Base-by-base conservation (phyloP, 2,329 filamentous ascomycete genomes). In the Hansfordia pulvinata region DNA sequence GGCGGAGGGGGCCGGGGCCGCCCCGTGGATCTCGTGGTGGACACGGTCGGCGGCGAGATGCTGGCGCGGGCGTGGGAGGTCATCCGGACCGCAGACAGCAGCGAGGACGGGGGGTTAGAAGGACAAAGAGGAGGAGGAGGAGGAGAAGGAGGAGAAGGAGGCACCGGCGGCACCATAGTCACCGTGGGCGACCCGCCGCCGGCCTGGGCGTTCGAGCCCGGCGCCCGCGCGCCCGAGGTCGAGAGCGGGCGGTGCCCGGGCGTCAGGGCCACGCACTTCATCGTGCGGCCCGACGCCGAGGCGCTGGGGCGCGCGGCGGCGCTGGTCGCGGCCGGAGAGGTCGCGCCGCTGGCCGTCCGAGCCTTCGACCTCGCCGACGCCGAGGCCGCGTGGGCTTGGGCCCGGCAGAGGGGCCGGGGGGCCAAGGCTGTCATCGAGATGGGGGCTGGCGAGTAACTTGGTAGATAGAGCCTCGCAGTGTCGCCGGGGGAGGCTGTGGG, bases 131-230 rank as follows among this genome's bases (percentile, higher is more conserved):
- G n/a, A n/a, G n/a, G n/a, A n/a, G n/a, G n/a, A n/a, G n/a, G n/a
- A n/a, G n/a, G n/a, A n/a, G n/a, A n/a, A n/a, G n/a, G n/a, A n/a
- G n/a, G n/a, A n/a, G n/a, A n/a, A n/a, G n/a, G n/a, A n/a, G n/a
- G n/a, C n/a, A n/a, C n/a, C n/a, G n/a, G n/a, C n/a, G 53, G 51
- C 0, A 30, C 30, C 0, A 44, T 55, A 8, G 38, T 56, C 0
- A 54, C 53, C 0, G 41, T 57, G 0, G 49, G 37, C 3, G 52
- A 52, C 22, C 49, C 50, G 6, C 38, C 48, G 0, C 48, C 50
- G 0, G 10, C 30, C 0, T 54, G 50, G 51, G 49, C 48, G 0
- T 48, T 44, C n/a, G 37, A 33, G 0, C 20, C 26, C 3, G 35
- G 22, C 2, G 17, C 33, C 5, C 40, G 46, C 0, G 25, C 32